phyloP scores from a whole-genome alignment of 2,329 filamentous ascomycete genomes.

The Colletotrichum spinosum region DNA sequence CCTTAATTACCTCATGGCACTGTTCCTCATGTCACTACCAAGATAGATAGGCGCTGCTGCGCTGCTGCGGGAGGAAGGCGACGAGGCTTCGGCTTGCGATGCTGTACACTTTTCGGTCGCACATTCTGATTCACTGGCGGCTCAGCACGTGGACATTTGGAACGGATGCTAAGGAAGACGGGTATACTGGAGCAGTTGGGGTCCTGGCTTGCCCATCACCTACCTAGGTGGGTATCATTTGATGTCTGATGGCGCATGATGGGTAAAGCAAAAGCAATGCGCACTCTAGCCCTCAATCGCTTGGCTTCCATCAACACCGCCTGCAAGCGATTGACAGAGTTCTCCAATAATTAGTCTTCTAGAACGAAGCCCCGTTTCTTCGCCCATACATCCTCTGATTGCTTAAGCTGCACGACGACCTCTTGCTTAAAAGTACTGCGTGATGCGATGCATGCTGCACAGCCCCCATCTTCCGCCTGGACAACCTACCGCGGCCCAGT shows the following conservation, averaged over 20 bases:
- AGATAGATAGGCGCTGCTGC: not conserved
- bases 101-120: not conserved
- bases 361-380: too few species aligned
- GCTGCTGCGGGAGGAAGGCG: not conserved
- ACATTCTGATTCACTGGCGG: not conserved
- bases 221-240: not conserved
- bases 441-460: not conserved
- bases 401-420: too few species aligned
- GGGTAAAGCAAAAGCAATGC: too few species aligned
- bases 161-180: conserved; percentile 5
- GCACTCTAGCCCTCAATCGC: too few species aligned
- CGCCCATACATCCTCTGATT: too few species aligned
- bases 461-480: conserved; percentile 29
- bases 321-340: too few species aligned
- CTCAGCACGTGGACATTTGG: conserved; percentile 5
- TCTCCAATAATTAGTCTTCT: too few species aligned
- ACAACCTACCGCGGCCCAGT: not conserved
- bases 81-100: conserved; percentile 1
- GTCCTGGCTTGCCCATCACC: not conserved
- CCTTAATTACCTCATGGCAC: too few species aligned
- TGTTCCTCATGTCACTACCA: too few species aligned
- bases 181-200: conserved; percentile 1
- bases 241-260: too few species aligned
- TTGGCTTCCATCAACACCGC: too few species aligned
- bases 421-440: too few species aligned